Conservation (phyloP, 2,329 filamentous ascomycete species). For the Sporothrix globosa region DNA sequence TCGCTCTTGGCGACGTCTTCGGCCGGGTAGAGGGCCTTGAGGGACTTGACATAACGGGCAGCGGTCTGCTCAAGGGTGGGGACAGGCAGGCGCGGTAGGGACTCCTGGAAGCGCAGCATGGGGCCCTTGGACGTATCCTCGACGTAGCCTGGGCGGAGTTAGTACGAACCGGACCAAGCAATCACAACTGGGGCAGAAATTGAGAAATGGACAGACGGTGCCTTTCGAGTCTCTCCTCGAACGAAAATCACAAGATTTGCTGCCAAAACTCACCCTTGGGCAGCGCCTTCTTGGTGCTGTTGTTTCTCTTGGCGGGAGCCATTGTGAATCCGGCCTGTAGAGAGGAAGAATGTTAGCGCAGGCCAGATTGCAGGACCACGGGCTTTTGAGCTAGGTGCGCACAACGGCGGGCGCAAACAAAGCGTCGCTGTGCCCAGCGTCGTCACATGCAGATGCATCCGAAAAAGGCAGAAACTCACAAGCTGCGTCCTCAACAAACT, state of each 20-base stretch:
- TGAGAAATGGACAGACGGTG: background rate
- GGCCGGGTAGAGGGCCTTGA: conserved; percentile 72
- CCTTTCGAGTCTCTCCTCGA: conserved; percentile 31
- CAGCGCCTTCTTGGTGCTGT: conserved; percentile 51
- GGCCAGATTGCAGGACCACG: conserved; percentile 4
- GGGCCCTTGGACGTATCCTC: conserved; percentile 78
- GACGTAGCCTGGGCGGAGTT: conserved; percentile 65
- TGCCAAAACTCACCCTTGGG: conserved; percentile 46
- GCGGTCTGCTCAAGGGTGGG: conserved; percentile 82
- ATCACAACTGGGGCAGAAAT: background rate
- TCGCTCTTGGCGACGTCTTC: conserved; percentile 72
- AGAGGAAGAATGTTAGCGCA: background rate
- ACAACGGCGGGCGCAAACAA: background rate
- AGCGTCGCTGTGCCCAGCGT: background rate
- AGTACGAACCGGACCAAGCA: no score
- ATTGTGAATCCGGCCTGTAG: conserved; percentile 47
- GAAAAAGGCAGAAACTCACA: conserved; percentile 22
- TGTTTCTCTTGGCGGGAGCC: conserved; percentile 59
- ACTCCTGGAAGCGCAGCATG: conserved; percentile 85
- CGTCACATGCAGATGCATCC: background rate
- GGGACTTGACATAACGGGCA: conserved; percentile 76
- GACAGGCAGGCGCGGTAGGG: conserved; percentile 77
- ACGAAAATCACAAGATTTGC: conserved; percentile 42
- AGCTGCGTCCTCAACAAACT: conserved; percentile 35
- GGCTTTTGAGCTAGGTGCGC: background rate